Evolutionary conservation across 2,329 filamentous ascomycete genomes (phyloP), one percentile per base, ranked within the genome.

Genomic region (Neobulgaria alba): DNA sequence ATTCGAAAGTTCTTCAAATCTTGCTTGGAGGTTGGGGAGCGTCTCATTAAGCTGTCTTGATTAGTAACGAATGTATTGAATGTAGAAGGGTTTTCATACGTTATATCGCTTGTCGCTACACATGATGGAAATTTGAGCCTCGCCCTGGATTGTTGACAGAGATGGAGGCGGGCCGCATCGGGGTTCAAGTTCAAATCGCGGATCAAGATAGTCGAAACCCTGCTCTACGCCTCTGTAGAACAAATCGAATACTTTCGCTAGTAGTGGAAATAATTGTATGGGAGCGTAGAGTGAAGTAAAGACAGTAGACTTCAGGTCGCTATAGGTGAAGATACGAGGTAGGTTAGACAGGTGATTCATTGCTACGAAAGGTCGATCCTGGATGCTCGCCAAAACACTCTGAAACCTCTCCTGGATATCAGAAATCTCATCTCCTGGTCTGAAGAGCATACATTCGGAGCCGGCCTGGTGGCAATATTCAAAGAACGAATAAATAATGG

Each of bases 331-430:
- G 2, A 57, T 40, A 8, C 52, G 39, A 18, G 56, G 55, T 2
- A 38, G 29, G 12, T 46, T 46, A 4, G 44, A 38, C 5, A 34
- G 15, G 10, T 39, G 41, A 26, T 52, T 36, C 19, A 55, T 43
- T 0, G 53, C 32, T 9, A 50, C 43, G 9, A 61, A 38, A 8
- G 60, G 60, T 12, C 53, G 45, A 14, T 57, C 52, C 30, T 62
- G 65, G 9, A 76, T 59, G 0, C 42, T 49, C 1, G 59, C 49
- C 16, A 75, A 61, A 0, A 75, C 57, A 7, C 20, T 38, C 10
- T 51, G 30, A 8, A 59, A 50, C 10, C 57, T 49, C 3, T 39
- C 14, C 18, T 47, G 38, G 30, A 61, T 49, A 34, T 53, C 49
- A 12, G 41, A 18, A 14, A 48, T 38, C 3, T 46, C 47, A 30